These are phyloP conservation scores for Arabis alpina DNA, from an alignment of 345 rosid species.

Conservation along the genomic window DNA sequence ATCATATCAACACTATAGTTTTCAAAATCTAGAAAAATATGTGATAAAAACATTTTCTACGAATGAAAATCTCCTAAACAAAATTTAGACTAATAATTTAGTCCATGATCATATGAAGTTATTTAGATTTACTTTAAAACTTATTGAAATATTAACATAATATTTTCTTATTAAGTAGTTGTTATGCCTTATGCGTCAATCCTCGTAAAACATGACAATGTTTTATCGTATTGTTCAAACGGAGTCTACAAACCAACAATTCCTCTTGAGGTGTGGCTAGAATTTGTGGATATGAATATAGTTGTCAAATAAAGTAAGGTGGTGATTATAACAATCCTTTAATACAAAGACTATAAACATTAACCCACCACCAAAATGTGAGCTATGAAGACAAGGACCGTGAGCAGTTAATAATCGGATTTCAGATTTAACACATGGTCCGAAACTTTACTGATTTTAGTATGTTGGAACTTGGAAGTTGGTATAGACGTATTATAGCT, in stretches of 20 bases:
- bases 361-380: conserved; percentile 11
- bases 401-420: neutral
- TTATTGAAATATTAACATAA: neutral
- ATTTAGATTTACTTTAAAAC: neutral
- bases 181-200: neutral
- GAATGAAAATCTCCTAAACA: too few species aligned
- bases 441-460: too few species aligned
- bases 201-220: neutral
- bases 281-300: neutral
- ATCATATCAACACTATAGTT: too few species aligned
- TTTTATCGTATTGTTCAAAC: neutral
- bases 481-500: too few species aligned
- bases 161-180: neutral
- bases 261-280: neutral
- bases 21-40: too few species aligned
- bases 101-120: too few species aligned
- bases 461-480: too few species aligned
- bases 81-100: too few species aligned
- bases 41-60: too few species aligned
- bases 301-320: neutral
- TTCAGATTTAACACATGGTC: neutral
- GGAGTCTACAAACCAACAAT: neutral
- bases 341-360: conserved; percentile 11
- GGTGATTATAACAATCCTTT: conserved; percentile 5
- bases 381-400: neutral